Conservation (phyloP, 164 flowering plant species). For the Aristolochia contorta region DNA sequence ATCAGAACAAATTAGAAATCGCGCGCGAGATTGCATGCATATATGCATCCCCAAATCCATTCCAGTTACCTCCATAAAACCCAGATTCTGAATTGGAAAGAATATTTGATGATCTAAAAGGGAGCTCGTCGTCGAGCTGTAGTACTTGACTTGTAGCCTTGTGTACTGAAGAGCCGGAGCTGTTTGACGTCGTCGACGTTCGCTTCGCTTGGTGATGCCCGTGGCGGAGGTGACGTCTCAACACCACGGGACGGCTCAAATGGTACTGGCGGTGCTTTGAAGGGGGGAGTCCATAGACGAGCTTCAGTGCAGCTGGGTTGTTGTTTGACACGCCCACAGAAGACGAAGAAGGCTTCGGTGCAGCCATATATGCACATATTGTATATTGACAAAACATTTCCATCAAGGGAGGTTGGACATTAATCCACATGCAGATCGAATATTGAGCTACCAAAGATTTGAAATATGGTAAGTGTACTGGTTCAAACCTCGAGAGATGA, state of each 20-base stretch:
- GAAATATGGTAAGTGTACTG: no score
- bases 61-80: conserved; percentile 21
- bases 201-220: conserved; percentile 31
- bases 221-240: conserved; percentile 29
- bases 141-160: conserved; percentile 5
- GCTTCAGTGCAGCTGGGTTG: no score
- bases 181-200: conserved; percentile 8
- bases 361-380: no score
- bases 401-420: no score
- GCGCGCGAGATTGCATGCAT: background rate
- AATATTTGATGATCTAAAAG: conserved; percentile 18
- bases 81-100: conserved; percentile 19
- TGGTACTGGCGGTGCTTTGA: conserved; percentile 13
- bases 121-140: conserved; percentile 21
- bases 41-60: no score
- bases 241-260: conserved; percentile 24
- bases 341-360: no score
- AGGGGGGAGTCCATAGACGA: background rate
- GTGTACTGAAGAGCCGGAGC: conserved; percentile 21
- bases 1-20: background rate
- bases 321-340: no score
- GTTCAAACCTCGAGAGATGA: no score
- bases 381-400: no score
- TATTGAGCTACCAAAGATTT: no score
- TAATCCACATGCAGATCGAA: no score